Conservation (phyloP, 805 yeast species). For the Myxozyma sirexii region DNA sequence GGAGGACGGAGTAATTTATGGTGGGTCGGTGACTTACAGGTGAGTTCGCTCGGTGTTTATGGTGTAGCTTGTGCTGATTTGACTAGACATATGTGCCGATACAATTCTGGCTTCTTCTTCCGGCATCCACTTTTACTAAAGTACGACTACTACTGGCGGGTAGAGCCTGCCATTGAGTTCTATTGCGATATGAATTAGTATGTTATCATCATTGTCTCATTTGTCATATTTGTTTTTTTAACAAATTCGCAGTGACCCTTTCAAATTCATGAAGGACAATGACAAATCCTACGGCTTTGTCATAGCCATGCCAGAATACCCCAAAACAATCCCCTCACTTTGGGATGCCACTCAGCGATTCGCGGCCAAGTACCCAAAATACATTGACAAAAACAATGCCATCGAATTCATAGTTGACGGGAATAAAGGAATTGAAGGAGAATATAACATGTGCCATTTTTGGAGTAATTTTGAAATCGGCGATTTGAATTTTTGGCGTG, state of each 20-base stretch:
- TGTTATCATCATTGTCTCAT: not conserved
- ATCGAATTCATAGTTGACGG: conserved; percentile 70
- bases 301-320: conserved; percentile 69
- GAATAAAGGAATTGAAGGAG: conserved; percentile 61
- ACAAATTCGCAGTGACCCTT: conserved; percentile 55
- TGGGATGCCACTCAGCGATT: conserved; percentile 76
- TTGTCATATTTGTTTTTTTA: no score
- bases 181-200: conserved; percentile 65
- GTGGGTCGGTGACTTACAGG: conserved; percentile 62
- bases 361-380: conserved; percentile 59
- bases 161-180: conserved; percentile 81
- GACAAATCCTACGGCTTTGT: conserved; percentile 75
- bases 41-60: not conserved
- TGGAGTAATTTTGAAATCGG: conserved; percentile 80
- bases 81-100: conserved; percentile 88
- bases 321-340: conserved; percentile 70
- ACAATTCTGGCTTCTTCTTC: conserved; percentile 86
- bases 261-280: conserved; percentile 78
- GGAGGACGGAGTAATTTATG: conserved; percentile 58
- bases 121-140: conserved; percentile 72
- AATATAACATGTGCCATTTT: conserved; percentile 75
- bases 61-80: conserved; percentile 40
- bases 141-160: conserved; percentile 94
- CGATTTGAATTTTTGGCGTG: conserved; percentile 59
- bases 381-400: conserved; percentile 61